Conservation (phyloP, 2,329 filamentous ascomycete species). For the Neofusicoccum parvum region DNA sequence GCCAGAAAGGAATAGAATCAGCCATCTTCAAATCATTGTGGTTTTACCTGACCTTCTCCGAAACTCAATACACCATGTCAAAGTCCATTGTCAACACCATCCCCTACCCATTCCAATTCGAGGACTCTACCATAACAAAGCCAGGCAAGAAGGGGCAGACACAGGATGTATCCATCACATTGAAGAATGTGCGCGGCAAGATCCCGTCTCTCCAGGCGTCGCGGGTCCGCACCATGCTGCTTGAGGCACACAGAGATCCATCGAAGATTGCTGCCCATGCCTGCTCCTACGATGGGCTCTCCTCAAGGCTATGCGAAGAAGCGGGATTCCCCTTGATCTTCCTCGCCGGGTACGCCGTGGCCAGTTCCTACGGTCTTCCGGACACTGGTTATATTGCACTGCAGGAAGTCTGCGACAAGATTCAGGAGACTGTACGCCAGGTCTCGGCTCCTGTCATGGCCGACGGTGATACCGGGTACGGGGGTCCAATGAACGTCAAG, state of each 20-base stretch:
- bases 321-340: constrained; percentile 52
- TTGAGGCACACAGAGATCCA: constrained; percentile 43
- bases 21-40: background rate
- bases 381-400: constrained; percentile 55
- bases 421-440: constrained; percentile 46
- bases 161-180: constrained; percentile 22
- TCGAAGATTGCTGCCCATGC: constrained; percentile 48
- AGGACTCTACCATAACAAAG: constrained; percentile 15
- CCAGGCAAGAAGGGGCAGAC: constrained; percentile 4
- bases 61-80: constrained; percentile 25
- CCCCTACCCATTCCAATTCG: constrained; percentile 39
- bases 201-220: constrained; percentile 46
- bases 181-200: constrained; percentile 39
- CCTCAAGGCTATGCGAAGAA: constrained; percentile 48
- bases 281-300: constrained; percentile 49
- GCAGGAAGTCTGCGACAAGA: constrained; percentile 49
- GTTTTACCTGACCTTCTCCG: background rate
- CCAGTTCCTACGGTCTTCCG: constrained; percentile 46
- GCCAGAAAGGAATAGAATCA: background rate
- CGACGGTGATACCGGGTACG: constrained; percentile 54
- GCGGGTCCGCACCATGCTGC: constrained; percentile 39
- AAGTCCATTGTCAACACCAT: constrained; percentile 35
- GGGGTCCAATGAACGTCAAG: constrained; percentile 51
- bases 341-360: constrained; percentile 47
- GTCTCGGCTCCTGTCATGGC: constrained; percentile 47